Evolutionary conservation across 1,284 basidiomycete species (phyloP), one percentile per base, ranked within the genome.

Genomic region (Mycena sp.): DNA sequence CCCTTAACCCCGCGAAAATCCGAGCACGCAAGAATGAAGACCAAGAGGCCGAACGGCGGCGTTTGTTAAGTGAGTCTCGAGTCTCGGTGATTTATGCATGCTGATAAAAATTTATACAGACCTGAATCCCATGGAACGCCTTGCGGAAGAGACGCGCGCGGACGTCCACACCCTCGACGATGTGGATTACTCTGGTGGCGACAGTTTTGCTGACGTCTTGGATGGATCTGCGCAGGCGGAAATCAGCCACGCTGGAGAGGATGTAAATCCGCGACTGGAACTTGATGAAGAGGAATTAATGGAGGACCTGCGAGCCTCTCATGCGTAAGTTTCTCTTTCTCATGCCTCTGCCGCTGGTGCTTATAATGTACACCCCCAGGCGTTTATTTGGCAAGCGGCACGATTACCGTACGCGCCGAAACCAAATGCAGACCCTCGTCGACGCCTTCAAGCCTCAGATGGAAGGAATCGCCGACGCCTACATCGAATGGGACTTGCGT

Each of bases 391-490:
- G 32, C 23, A 23, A 40, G n/a, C 19, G 21, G 6, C 35, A 32
- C 9, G 49, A 51, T n/a, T 40, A 26, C 19, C 49, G 49, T 14
- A 51, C 35, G 10, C 29, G 46, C 26, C 46, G 29, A 12, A 32
- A 49, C 10, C 46, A 29, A 4, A 49, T 16, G n/a, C 35, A 51
- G 35, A 2, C 5, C 6, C 6, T 55, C 6, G 17, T 55, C 43
- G n/a, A 55, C 40, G 40, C 17, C 3, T 55, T 55, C 53, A 25
- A 29, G 19, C 53, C 32, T 1, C 53, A 55, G 28, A 43, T 55
- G 40, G 12, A 43, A 14, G 40, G 14, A 4, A 55, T 55, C 11
- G 53, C 32, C 2, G 40, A 43, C 28, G 53, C 53, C 3, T 55
- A 55, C 43, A 35, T 44, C 7, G 21, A 5, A 14, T 55, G 53